These are phyloP conservation scores for Ogataea chonburiensis DNA, from an alignment of 805 yeast species.

Conservation along the genomic window DNA sequence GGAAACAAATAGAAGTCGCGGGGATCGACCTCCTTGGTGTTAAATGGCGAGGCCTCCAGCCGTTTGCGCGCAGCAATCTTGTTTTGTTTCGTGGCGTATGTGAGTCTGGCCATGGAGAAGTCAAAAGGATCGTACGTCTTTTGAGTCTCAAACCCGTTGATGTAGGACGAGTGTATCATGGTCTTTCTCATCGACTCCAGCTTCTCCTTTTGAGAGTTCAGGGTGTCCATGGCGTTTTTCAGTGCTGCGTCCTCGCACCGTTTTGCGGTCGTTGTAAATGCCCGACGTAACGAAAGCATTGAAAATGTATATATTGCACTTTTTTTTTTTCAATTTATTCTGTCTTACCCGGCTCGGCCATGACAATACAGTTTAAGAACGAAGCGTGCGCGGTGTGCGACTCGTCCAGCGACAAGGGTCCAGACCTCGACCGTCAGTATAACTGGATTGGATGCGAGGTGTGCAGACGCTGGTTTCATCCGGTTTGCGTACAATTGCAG, in stretches of 20 bases:
- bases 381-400: slow-evolving; percentile 26
- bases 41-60: slow-evolving; percentile 33
- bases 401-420: slow-evolving; percentile 10
- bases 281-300: slow-evolving; percentile 12
- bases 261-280: slow-evolving; percentile 12
- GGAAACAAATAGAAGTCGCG: slow-evolving; percentile 72
- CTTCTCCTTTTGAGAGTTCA: slow-evolving; percentile 23
- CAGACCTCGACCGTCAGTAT: neutral
- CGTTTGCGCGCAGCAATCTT: slow-evolving; percentile 19
- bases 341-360: slow-evolving; percentile 11
- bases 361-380: slow-evolving; percentile 4
- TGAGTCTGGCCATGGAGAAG: slow-evolving; percentile 59
- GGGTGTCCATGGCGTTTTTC: slow-evolving; percentile 21
- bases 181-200: slow-evolving; percentile 23
- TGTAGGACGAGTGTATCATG: slow-evolving; percentile 36
- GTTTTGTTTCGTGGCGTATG: slow-evolving; percentile 43
- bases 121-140: slow-evolving; percentile 79
- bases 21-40: slow-evolving; percentile 57
- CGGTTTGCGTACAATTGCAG: slow-evolving; percentile 43
- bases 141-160: slow-evolving; percentile 48
- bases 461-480: slow-evolving; percentile 57
- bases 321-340: slow-evolving; percentile 4
- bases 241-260: slow-evolving; percentile 15
- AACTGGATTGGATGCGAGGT: slow-evolving; percentile 58
- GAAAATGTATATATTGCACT: no score